phyloP scores from a whole-genome alignment of 495 filamentous ascomycete species.

The Pseudomonodictys pantanalensis region DNA sequence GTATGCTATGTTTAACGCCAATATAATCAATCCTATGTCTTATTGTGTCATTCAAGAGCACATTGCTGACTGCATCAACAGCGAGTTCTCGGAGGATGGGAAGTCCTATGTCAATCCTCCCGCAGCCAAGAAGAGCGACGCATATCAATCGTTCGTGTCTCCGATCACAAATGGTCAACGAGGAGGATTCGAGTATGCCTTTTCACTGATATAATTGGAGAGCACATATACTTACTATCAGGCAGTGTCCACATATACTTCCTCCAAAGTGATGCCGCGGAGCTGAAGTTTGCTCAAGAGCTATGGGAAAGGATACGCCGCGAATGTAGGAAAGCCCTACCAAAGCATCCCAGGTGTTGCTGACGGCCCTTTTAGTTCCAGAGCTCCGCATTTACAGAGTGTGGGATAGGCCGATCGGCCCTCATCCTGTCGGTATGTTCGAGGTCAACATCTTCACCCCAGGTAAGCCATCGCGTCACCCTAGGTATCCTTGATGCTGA shows the following conservation, averaged over 20 bases:
- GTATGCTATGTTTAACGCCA: background rate
- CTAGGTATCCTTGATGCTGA: background rate
- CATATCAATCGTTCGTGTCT: conserved; percentile 36
- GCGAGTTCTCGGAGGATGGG: conserved; percentile 39
- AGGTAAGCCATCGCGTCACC: conserved; percentile 33
- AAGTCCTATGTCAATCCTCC: conserved; percentile 43
- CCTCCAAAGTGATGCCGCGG: conserved; percentile 55
- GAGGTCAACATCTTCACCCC: conserved; percentile 87
- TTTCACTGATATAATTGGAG: background rate
- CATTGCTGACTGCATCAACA: too few species aligned
- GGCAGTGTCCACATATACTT: conserved; percentile 71
- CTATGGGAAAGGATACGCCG: conserved; percentile 75
- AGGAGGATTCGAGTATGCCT: conserved; percentile 55
- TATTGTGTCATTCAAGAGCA: background rate
- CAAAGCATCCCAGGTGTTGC: background rate
- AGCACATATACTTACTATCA: background rate
- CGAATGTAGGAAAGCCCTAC: conserved; percentile 58
- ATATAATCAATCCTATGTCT: background rate
- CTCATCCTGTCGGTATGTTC: conserved; percentile 84
- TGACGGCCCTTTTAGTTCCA: conserved; percentile 56
- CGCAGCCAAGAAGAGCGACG: conserved; percentile 28
- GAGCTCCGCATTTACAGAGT: conserved; percentile 79
- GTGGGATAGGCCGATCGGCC: conserved; percentile 74
- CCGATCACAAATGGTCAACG: conserved; percentile 41
- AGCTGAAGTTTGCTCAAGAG: conserved; percentile 63